phyloP scores from a whole-genome alignment of 352 stramenopile genomes.

The Pythium phragmitis region DNA sequence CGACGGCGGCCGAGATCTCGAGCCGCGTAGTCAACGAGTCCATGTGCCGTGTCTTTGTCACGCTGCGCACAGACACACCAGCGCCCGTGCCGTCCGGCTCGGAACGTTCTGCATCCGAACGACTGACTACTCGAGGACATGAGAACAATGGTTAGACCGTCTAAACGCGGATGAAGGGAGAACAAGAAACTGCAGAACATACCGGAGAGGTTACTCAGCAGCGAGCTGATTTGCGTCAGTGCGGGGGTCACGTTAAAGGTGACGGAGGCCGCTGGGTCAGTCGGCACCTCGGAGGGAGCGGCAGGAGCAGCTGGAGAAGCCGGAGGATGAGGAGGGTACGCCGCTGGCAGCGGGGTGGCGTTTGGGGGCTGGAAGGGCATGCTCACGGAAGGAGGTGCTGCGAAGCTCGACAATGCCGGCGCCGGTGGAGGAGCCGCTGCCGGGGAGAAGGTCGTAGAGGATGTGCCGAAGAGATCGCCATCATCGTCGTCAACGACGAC shows the following conservation, averaged over 20 bases:
- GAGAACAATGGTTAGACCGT: background rate
- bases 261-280: constrained; percentile 39
- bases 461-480: constrained; percentile 57
- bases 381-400: constrained; percentile 26
- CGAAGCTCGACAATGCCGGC: constrained; percentile 13
- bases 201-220: constrained; percentile 64
- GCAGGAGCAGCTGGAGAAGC: background rate
- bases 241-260: constrained; percentile 38
- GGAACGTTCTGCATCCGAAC: constrained; percentile 33
- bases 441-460: constrained; percentile 30
- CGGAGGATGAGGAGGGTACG: constrained; percentile 2
- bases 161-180: background rate
- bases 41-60: constrained; percentile 65
- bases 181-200: constrained; percentile 3
- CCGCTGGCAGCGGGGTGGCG: constrained; percentile 11
- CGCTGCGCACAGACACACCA: constrained; percentile 54
- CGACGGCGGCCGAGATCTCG: constrained; percentile 67
- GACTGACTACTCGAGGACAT: constrained; percentile 12
- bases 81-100: constrained; percentile 66
- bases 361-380: constrained; percentile 33
- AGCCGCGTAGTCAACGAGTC: constrained; percentile 70
- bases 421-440: constrained; percentile 10
- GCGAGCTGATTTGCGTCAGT: constrained; percentile 52
- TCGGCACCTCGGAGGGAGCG: background rate
- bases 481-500: constrained; percentile 32